A percentile compares a stretch with the other conserved stretches of the same genome.
These are phyloP conservation scores for Leptographium flavum DNA, from an alignment of 2,329 filamentous ascomycete species.

Conservation along the genomic window DNA sequence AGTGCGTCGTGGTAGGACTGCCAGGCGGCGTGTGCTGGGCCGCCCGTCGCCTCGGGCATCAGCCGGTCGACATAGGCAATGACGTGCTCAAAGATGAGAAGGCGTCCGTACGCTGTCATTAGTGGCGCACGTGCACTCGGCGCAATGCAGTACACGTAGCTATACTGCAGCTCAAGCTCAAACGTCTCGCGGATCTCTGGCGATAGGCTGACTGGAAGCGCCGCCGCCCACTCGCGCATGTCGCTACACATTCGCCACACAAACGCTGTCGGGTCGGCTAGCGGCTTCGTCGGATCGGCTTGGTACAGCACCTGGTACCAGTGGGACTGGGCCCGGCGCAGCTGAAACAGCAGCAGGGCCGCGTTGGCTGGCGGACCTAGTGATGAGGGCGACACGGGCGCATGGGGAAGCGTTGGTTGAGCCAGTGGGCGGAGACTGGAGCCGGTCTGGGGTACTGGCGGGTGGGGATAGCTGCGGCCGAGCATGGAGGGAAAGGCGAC, in stretches of 20 bases:
- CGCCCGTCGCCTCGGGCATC: slow-evolving; percentile 45
- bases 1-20: slow-evolving; percentile 82
- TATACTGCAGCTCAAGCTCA: slow-evolving; percentile 78
- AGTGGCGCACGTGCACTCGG: slow-evolving; percentile 61
- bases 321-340: slow-evolving; percentile 72
- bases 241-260: slow-evolving; percentile 63
- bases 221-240: slow-evolving; percentile 69
- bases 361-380: slow-evolving; percentile 45
- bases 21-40: slow-evolving; percentile 45
- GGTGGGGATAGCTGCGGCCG: neutral
- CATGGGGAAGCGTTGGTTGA: slow-evolving; percentile 15
- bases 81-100: slow-evolving; percentile 74
- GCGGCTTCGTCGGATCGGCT: slow-evolving; percentile 48
- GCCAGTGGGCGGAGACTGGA: slow-evolving; percentile 13
- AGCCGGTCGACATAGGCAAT: slow-evolving; percentile 70
- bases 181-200: slow-evolving; percentile 60
- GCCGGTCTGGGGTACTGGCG: neutral
- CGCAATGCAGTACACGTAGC: slow-evolving; percentile 77
- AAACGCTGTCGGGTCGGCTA: slow-evolving; percentile 54
- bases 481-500: slow-evolving; percentile 56
- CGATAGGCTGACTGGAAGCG: slow-evolving; percentile 53
- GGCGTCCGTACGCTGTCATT: slow-evolving; percentile 62
- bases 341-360: slow-evolving; percentile 63
- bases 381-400: slow-evolving; percentile 19
- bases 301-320: slow-evolving; percentile 88